Evolutionary conservation across 2,329 filamentous ascomycete genomes (phyloP).

Genomic region (Diaporthe destruens): DNA sequence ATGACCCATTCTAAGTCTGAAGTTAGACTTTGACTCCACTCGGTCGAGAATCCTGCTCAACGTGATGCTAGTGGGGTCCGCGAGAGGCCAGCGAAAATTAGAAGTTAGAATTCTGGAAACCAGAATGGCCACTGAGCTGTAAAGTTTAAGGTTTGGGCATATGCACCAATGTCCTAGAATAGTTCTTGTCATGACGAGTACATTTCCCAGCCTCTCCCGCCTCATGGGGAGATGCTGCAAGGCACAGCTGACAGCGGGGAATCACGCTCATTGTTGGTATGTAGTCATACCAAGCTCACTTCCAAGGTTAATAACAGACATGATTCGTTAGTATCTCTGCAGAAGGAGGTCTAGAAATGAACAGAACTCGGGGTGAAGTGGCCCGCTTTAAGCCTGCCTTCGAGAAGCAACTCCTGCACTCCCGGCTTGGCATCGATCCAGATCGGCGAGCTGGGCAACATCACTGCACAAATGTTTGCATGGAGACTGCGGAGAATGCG

Average conservation of each 20-base stretch:
- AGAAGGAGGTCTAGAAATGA: neutral
- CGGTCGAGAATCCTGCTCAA: neutral
- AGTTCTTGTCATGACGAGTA: conserved; percentile 28
- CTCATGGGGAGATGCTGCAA: neutral
- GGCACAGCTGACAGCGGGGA: neutral
- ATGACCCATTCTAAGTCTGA: neutral
- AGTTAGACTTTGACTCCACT: neutral
- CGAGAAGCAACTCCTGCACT: conserved; percentile 13
- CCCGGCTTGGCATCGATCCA: conserved; percentile 10
- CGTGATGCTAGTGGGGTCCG: neutral
- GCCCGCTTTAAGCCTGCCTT: conserved; percentile 7
- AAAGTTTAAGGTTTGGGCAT: neutral
- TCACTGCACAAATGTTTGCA: neutral
- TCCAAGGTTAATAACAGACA: neutral
- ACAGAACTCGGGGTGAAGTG: conserved; percentile 11
- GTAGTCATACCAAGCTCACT: conserved; percentile 17
- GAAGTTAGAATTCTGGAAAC: neutral
- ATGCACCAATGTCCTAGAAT: neutral
- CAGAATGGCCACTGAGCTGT: neutral
- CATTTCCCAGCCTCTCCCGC: conserved; percentile 3
- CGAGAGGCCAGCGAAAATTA: neutral
- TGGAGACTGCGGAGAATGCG: conserved; percentile 22
- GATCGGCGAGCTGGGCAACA: conserved; percentile 10
- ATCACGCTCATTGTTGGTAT: neutral
- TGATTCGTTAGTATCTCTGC: neutral